phyloP scores from a whole-genome alignment of 2,329 filamentous ascomycete genomes.

The Neopestalotiopsis sp. region DNA sequence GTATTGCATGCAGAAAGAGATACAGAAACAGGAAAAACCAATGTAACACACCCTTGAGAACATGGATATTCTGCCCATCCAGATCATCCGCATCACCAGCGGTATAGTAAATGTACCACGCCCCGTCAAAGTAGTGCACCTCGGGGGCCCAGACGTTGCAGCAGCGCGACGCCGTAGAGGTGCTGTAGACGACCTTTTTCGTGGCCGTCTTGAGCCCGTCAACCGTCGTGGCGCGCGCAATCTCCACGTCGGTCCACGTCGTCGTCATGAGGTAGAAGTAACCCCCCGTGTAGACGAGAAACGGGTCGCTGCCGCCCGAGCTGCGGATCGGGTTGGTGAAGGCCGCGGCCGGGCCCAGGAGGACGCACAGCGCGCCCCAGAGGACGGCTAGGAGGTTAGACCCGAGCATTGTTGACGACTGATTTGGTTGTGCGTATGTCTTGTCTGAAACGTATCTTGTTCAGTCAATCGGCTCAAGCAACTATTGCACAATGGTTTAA shows the following conservation, averaged over 20 bases:
- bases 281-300: conserved; percentile 52
- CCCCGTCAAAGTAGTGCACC: conserved; percentile 54
- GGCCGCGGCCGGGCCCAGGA: conserved; percentile 31
- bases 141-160: conserved; percentile 66
- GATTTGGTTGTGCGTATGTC: neutral
- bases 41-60: conserved; percentile 49
- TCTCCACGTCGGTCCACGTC: conserved; percentile 59
- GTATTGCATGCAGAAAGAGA: neutral
- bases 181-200: conserved; percentile 56
- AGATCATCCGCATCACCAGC: conserved; percentile 46
- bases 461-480: neutral
- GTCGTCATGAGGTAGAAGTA: conserved; percentile 64
- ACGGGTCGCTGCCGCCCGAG: conserved; percentile 57
- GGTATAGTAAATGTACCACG: conserved; percentile 61
- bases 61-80: conserved; percentile 56
- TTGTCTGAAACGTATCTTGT: neutral
- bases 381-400: conserved; percentile 23
- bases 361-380: conserved; percentile 23
- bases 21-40: neutral
- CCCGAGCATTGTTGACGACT: neutral
- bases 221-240: conserved; percentile 59
- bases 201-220: conserved; percentile 59
- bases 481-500: neutral
- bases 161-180: conserved; percentile 50
- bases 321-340: conserved; percentile 59